Percentiles rank a stretch among this genome's conserved stretches.
Conservation (phyloP, 768 basidiomycete genomes). For the Inosperma sp. region DNA sequence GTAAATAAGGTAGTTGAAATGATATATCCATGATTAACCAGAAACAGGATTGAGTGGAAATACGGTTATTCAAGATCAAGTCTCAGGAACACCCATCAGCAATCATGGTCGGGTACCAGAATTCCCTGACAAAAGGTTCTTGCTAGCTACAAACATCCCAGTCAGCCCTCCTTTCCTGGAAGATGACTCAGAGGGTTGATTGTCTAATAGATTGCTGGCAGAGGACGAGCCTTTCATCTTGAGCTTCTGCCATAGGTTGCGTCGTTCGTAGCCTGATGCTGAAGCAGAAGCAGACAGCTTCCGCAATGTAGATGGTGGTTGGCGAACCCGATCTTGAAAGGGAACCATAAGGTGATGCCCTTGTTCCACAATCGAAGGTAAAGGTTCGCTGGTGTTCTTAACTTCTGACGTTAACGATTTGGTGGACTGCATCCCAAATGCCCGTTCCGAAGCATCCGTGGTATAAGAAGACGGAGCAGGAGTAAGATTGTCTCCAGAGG, state of each 20-base stretch:
- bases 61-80: no score
- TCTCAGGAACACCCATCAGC: no score
- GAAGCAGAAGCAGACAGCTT: conserved; percentile 2
- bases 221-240: conserved; percentile 28
- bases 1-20: background rate
- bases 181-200: background rate
- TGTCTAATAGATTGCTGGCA: conserved; percentile 3
- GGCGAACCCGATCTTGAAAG: conserved; percentile 8
- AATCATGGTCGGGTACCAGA: conserved; percentile 8
- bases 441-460: conserved; percentile 6
- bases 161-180: conserved; percentile 16
- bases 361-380: conserved; percentile 12
- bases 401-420: background rate
- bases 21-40: background rate
- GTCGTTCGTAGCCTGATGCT: conserved; percentile 11
- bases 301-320: background rate
- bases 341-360: conserved; percentile 5
- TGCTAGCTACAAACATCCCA: conserved; percentile 21
- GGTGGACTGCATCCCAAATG: background rate
- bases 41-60: no score
- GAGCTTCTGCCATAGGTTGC: conserved; percentile 37
- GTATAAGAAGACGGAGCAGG: conserved; percentile 6
- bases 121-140: conserved; percentile 15
- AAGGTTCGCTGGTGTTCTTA: background rate
- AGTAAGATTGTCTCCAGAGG: background rate